Conservation (phyloP, 805 yeast genomes). For the Ogataea corticis region DNA sequence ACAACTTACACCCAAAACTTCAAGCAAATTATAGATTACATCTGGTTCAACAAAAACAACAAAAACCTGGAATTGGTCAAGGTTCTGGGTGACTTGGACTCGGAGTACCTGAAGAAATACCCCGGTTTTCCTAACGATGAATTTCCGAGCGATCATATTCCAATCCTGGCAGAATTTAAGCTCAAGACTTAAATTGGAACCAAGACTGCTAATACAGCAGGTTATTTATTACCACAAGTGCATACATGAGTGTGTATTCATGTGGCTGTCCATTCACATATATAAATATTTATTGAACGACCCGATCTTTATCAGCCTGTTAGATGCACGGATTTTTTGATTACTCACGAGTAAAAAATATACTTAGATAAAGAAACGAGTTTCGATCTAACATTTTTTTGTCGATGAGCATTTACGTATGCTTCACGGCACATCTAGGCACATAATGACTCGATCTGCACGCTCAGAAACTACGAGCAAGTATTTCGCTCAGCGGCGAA, state of each 20-base stretch:
- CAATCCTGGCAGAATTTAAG: conserved; percentile 29
- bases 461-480: conserved; percentile 2
- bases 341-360: no score
- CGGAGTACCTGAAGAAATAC: conserved; percentile 32
- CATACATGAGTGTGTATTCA: no score
- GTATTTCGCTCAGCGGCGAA: conserved; percentile 10
- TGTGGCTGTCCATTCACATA: no score
- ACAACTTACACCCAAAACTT: conserved; percentile 52
- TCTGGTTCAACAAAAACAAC: conserved; percentile 47
- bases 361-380: no score
- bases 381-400: no score
- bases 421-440: no score
- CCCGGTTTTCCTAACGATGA: conserved; percentile 53
- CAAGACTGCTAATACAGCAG: not conserved
- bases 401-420: no score
- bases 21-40: conserved; percentile 57
- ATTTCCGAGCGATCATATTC: conserved; percentile 55
- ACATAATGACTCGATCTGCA: no score
- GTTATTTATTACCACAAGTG: not conserved
- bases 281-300: no score
- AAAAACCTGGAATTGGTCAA: conserved; percentile 40
- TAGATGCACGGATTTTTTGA: no score
- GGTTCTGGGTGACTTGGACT: conserved; percentile 53
- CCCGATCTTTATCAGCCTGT: no score
- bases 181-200: conserved; percentile 3